Evolutionary conservation across 768 basidiomycete genomes (phyloP).

Genomic region (Pulveroboletus sp.): DNA sequence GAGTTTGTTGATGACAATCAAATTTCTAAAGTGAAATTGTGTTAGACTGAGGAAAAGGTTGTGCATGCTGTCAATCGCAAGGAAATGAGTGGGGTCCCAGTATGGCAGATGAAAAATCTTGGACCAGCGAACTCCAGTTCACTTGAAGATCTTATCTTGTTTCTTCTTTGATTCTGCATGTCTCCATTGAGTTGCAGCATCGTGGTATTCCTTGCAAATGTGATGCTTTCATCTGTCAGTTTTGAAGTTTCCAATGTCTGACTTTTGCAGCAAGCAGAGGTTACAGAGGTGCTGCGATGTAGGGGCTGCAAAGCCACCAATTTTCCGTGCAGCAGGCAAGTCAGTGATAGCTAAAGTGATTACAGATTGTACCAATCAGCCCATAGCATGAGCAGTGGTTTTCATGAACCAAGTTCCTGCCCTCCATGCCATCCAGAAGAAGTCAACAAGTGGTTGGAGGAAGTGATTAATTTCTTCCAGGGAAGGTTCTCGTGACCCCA

Average conservation of each 20-base stretch:
- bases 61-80: conserved; percentile 39
- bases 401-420: conserved; percentile 26
- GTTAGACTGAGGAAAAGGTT: conserved; percentile 25
- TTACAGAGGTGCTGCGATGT: background rate
- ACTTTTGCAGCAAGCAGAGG: background rate
- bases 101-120: conserved; percentile 33
- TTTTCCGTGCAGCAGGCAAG: background rate
- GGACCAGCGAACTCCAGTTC: conserved; percentile 28
- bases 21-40: conserved; percentile 8
- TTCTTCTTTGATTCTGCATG: conserved; percentile 12
- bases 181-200: conserved; percentile 16
- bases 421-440: conserved; percentile 32
- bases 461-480: background rate
- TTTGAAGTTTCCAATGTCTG: conserved; percentile 21
- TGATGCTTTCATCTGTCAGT: conserved; percentile 22
- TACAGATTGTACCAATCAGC: conserved; percentile 27
- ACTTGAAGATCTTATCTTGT: conserved; percentile 7
- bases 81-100: conserved; percentile 29
- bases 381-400: conserved; percentile 17
- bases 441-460: conserved; percentile 31
- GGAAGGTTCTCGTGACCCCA: conserved; percentile 33
- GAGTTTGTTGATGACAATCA: conserved; percentile 10
- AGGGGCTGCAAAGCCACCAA: background rate
- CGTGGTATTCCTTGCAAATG: conserved; percentile 13
- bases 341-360: conserved; percentile 9